phyloP scores from a whole-genome alignment of 1,284 basidiomycete species.

The Pyrrhoderma lamaoense region DNA sequence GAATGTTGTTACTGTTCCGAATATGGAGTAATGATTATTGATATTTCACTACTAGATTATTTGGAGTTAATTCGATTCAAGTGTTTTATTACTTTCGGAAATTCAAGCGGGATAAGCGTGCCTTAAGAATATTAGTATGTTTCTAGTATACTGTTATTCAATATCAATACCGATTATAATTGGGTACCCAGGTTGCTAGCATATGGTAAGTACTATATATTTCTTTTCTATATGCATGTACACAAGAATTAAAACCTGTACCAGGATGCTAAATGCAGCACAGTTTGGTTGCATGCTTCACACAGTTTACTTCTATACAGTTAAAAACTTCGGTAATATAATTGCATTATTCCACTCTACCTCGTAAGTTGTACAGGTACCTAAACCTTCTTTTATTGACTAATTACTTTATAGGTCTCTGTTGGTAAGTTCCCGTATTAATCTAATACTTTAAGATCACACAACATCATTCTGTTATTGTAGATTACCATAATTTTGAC shows the following conservation, averaged over 20 bases:
- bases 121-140: neutral
- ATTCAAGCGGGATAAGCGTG: neutral
- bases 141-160: neutral
- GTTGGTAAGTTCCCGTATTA: too few species aligned
- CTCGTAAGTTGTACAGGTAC: too few species aligned
- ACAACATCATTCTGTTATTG: too few species aligned
- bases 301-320: neutral
- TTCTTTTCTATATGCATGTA: neutral
- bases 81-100: neutral
- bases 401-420: too few species aligned
- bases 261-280: neutral
- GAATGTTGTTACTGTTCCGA: neutral
- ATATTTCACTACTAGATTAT: neutral
- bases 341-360: too few species aligned
- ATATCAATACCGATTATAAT: neutral
- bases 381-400: too few species aligned
- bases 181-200: neutral
- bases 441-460: too few species aligned
- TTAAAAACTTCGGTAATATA: neutral
- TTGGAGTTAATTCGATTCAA: neutral
- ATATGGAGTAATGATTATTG: too few species aligned
- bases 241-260: neutral
- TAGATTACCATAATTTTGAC: neutral
- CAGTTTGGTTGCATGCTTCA: neutral
- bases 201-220: neutral